Base-by-base conservation (phyloP, 345 rosid species). In the Chamaenerion angustifolium region DNA sequence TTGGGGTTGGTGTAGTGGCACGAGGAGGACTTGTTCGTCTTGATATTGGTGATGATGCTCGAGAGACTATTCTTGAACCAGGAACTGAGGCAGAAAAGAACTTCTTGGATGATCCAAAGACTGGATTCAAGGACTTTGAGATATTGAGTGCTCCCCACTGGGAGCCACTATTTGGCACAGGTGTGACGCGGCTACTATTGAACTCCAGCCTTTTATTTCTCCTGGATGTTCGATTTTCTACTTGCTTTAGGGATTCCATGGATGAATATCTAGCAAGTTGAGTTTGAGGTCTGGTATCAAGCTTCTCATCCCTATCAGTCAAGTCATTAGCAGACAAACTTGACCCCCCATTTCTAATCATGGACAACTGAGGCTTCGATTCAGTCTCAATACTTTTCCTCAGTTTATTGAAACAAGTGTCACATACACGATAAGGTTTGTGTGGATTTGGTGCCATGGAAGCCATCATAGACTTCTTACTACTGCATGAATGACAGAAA, bases 31-130 rank as follows among this genome's bases (percentile, higher is more conserved):
- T 87, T 16, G 81, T 71, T 19, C 88, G 79, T 64, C 96, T 81
- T 49, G 90, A 83, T 70, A 83, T 79, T 51, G 96, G 96, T 25
- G 96, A 87, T 63, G 94, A 83, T 73, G 94, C 94, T 49, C 94
- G 89, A 58, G 94, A 87, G 46, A 77, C 85, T 58, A 83, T 83
- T 75, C 94, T 68, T 43, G 96, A 87, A 52, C 96, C 96, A 62
- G 94, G 94, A 73, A 87, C 96, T 61, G 96, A 87, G 49, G 89
- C 96, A 51, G 25, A 21, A 21, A 21, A 21, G 25, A 21, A 21
- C 25, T 21, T 21, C 25, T 21, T 21, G 25, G 25, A 21, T 21
- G 25, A 21, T 21, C 25, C 25, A 21, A 21, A 21, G 25, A 21
- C 25, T 21, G 25, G 25, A 21, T 21, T 21, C 25, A 21, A 21